phyloP scores from a whole-genome alignment of 495 filamentous ascomycete species.

The Aspergillus indologenus region DNA sequence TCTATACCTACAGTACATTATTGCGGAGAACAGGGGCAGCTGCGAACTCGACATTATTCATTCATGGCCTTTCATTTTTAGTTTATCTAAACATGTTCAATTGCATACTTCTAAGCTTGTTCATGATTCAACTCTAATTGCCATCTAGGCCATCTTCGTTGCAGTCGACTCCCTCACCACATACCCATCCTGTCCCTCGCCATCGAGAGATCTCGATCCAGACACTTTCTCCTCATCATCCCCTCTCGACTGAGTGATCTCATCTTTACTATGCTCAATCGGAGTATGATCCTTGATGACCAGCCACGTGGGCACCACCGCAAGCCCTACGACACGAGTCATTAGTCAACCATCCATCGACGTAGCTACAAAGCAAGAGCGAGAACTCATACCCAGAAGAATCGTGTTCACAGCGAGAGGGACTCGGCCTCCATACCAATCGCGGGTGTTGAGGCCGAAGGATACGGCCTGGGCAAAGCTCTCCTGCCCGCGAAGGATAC shows the following conservation, averaged over 20 bases:
- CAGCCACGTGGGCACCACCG: neutral
- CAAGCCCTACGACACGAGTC: neutral
- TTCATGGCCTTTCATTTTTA: too few relatives aligned
- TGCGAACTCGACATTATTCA: too few relatives aligned
- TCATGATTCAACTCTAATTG: too few relatives aligned
- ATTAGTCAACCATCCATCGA: neutral
- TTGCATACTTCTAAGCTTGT: too few relatives aligned
- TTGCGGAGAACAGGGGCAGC: too few relatives aligned
- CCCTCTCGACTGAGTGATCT: neutral
- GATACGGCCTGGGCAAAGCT: conserved; percentile 60
- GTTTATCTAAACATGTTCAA: too few relatives aligned
- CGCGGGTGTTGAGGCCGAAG: conserved; percentile 50
- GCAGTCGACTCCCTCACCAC: neutral
- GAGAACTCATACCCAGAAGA: conserved; percentile 34
- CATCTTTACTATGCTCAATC: neutral
- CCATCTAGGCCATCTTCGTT: neutral
- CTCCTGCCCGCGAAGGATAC: conserved; percentile 58
- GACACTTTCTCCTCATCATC: neutral
- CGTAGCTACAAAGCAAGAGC: neutral
- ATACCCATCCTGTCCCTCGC: neutral
- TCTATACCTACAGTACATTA: too few relatives aligned
- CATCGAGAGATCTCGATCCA: neutral
- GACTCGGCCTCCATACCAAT: conserved; percentile 47
- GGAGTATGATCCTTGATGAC: neutral
- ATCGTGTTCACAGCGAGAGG: conserved; percentile 51